These are phyloP conservation scores for Trichoderma koningii DNA, from an alignment of 2,329 filamentous ascomycete species.

Conservation along the genomic window DNA sequence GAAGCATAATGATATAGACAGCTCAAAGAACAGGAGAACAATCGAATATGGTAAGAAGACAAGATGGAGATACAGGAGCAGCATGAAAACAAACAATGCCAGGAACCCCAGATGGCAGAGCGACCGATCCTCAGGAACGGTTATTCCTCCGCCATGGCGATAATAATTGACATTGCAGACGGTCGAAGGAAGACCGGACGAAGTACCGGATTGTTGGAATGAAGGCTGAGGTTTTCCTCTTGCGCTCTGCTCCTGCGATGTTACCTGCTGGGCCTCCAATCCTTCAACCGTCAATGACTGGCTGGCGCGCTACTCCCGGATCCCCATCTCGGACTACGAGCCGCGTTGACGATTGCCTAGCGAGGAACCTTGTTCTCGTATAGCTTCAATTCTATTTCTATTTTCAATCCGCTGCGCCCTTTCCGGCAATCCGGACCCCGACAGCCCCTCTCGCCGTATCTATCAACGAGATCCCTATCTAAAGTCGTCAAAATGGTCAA, in stretches of 20 bases:
- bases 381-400: conserved; percentile 2
- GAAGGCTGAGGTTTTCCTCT: background rate
- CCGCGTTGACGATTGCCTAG: background rate
- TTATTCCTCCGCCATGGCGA: background rate
- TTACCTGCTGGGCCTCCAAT: background rate
- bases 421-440: background rate
- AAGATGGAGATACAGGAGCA: no score
- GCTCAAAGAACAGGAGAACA: background rate
- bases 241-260: background rate
- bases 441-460: background rate
- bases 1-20: conserved; percentile 10
- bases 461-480: background rate
- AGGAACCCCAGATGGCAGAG: background rate
- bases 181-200: background rate
- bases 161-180: background rate
- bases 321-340: background rate
- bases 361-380: background rate
- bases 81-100: background rate
- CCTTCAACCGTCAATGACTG: background rate
- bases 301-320: background rate
- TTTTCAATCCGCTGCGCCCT: background rate
- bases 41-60: no score
- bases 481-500: background rate
- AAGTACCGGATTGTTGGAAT: background rate
- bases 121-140: background rate